Evolutionary conservation across 495 filamentous ascomycete species (phyloP).

Genomic region (Aspergillus mulundensis): DNA sequence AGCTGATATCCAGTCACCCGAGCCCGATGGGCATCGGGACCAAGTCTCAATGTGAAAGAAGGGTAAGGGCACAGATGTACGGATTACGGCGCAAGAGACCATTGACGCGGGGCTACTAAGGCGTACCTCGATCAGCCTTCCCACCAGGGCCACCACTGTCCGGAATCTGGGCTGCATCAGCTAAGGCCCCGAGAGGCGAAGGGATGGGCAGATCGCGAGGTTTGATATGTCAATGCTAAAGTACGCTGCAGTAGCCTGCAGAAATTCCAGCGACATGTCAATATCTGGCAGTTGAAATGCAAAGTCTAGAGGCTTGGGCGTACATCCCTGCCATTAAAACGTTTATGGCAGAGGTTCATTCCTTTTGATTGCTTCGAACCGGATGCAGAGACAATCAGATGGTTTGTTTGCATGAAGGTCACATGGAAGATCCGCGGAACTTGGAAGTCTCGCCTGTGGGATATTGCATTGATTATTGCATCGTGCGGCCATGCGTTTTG

Average conservation of each 20-base stretch:
- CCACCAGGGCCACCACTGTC: background rate
- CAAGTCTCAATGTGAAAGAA: too few species aligned
- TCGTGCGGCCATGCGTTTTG: background rate
- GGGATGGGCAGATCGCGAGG: background rate
- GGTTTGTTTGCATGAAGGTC: background rate
- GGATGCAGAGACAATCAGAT: background rate
- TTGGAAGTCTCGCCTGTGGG: background rate
- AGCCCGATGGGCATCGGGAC: too few species aligned
- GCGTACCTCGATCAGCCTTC: background rate
- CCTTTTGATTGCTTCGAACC: background rate
- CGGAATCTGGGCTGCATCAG: background rate
- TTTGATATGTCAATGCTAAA: constrained; percentile 11
- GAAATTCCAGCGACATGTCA: background rate
- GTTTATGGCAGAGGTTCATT: constrained; percentile 3
- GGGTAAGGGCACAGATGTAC: too few species aligned
- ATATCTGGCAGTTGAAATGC: background rate
- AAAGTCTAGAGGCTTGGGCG: constrained; percentile 5
- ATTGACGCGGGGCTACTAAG: too few species aligned
- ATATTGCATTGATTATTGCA: constrained; percentile 14
- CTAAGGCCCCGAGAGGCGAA: background rate
- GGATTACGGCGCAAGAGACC: too few species aligned
- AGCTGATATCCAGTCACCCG: too few species aligned
- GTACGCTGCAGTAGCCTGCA: constrained; percentile 11
- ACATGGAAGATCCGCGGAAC: background rate
- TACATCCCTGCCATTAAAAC: background rate